Conservation (phyloP, 371 early-diverging fungal species). For the Mucor velutinosus region DNA sequence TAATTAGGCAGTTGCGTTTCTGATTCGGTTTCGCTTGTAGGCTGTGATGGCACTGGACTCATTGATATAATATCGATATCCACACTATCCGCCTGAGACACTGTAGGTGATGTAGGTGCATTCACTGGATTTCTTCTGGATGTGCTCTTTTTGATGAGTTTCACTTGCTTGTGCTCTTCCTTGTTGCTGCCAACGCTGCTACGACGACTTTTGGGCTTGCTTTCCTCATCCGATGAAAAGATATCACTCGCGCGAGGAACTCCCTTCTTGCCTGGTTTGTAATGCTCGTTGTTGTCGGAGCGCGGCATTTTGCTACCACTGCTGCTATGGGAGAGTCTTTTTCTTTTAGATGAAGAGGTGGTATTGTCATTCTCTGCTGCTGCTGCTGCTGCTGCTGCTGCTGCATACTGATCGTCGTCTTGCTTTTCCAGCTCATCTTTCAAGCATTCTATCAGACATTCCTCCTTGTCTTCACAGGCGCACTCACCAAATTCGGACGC, state of each 20-base stretch:
- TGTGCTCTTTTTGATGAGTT: neutral
- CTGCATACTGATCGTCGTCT: neutral
- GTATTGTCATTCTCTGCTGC: neutral
- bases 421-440: slow-evolving; percentile 22
- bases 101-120: slow-evolving; percentile 15
- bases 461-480: slow-evolving; percentile 50
- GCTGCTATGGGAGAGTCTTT: neutral
- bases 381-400: neutral
- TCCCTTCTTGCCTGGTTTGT: neutral
- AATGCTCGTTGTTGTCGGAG: neutral
- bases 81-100: slow-evolving; percentile 25
- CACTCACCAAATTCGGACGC: slow-evolving; percentile 39
- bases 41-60: slow-evolving; percentile 5
- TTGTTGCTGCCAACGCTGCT: neutral
- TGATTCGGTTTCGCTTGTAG: neutral
- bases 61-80: slow-evolving; percentile 26
- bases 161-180: neutral
- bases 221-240: slow-evolving; percentile 23
- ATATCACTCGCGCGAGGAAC: neutral
- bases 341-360: neutral
- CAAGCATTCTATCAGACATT: slow-evolving; percentile 38
- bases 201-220: neutral
- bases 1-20: neutral
- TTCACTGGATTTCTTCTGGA: neutral
- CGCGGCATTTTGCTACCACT: neutral